phyloP scores from a whole-genome alignment of 495 filamentous ascomycete genomes.

The Xylaria grammica region DNA sequence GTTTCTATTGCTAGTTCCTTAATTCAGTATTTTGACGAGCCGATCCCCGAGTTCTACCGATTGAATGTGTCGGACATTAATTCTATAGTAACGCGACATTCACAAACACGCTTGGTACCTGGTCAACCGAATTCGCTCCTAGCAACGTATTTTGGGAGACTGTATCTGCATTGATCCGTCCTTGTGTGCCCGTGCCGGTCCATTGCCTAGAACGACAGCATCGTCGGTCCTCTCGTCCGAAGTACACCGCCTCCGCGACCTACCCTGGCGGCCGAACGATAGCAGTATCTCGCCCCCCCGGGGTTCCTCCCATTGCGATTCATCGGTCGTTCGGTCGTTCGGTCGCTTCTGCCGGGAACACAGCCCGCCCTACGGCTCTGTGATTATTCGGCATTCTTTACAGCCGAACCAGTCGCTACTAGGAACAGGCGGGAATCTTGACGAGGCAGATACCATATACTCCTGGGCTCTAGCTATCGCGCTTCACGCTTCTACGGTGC shows the following conservation, averaged over 20 bases:
- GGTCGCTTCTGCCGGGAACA: background rate
- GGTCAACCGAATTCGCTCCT: conserved; percentile 5
- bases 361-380: background rate
- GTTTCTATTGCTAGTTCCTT: conserved; percentile 9
- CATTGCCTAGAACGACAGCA: background rate
- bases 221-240: background rate
- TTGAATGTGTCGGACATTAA: background rate
- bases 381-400: background rate
- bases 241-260: conserved; percentile 7
- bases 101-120: background rate
- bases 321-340: background rate
- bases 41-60: background rate
- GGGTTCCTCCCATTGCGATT: background rate
- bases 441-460: conserved; percentile 15
- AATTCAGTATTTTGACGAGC: conserved; percentile 1
- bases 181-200: conserved; percentile 1
- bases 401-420: background rate
- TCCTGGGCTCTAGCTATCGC: background rate
- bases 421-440: background rate
- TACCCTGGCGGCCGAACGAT: conserved; percentile 13
- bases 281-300: background rate
- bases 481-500: background rate
- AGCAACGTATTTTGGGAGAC: background rate
- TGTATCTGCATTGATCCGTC: background rate
- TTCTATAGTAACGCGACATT: conserved; percentile 6